Evolutionary conservation across 2,329 filamentous ascomycete genomes (phyloP).

Genomic region (Acrocalymma vagum): DNA sequence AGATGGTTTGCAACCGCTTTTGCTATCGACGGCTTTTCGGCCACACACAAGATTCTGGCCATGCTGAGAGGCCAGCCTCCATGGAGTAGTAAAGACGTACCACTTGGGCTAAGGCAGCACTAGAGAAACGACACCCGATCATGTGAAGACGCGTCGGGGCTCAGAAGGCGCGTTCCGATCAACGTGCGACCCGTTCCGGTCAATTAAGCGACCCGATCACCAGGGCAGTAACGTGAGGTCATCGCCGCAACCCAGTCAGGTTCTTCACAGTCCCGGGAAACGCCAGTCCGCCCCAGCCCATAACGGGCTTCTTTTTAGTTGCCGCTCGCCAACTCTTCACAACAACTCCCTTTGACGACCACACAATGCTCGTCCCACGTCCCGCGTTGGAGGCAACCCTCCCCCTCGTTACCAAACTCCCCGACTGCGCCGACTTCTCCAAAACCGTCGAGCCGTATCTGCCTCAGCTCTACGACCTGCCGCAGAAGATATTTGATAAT

Average conservation of each 20-base stretch:
- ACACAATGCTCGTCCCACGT: constrained; percentile 54
- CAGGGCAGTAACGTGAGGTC: constrained; percentile 31
- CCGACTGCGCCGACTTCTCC: constrained; percentile 79
- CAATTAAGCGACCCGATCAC: constrained; percentile 12
- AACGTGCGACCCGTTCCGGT: constrained; percentile 20
- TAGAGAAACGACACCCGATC: constrained; percentile 18
- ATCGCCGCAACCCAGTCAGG: constrained; percentile 16
- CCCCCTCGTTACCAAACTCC: constrained; percentile 73
- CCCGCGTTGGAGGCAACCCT: constrained; percentile 58
- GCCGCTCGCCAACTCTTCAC: constrained; percentile 1
- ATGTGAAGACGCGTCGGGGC: constrained; percentile 47
- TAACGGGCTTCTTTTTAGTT: background rate
- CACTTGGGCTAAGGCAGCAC: constrained; percentile 3
- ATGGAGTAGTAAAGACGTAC: constrained; percentile 9
- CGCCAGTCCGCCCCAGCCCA: constrained; percentile 2
- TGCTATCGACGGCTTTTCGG: constrained; percentile 92
- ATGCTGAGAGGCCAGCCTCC: constrained; percentile 23
- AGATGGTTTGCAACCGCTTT: constrained; percentile 93
- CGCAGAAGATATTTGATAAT: constrained; percentile 60
- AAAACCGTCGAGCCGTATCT: constrained; percentile 81
- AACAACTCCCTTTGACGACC: constrained; percentile 4
- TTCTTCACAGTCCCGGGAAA: constrained; percentile 3
- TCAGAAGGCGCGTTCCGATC: constrained; percentile 24
- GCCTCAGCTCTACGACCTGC: constrained; percentile 64
- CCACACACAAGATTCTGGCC: constrained; percentile 75